These are phyloP conservation scores for Rhizoctonia solani DNA, from an alignment of 1,284 basidiomycete genomes.

Conservation along the genomic window DNA sequence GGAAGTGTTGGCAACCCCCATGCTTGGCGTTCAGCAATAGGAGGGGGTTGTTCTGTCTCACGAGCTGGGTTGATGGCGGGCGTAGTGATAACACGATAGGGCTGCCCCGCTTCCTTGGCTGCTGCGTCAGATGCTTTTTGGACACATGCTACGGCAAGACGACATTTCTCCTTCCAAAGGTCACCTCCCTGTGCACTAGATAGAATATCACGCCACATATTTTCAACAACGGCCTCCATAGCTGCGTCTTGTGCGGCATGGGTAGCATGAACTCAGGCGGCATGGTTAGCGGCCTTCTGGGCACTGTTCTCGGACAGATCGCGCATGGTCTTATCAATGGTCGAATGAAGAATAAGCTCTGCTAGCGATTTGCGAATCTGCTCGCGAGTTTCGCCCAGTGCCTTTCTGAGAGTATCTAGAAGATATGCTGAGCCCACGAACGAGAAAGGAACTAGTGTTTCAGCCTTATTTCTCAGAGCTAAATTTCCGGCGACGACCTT, in stretches of 20 bases:
- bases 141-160: neutral
- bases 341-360: conserved; percentile 5
- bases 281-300: neutral
- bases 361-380: conserved; percentile 3
- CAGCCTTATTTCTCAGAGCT: neutral
- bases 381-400: conserved; percentile 4
- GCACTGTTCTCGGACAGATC: neutral
- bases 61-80: neutral
- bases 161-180: conserved; percentile 12
- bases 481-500: neutral
- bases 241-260: conserved; percentile 20
- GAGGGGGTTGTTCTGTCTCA: neutral
- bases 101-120: neutral
- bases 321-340: neutral
- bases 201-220: conserved; percentile 18
- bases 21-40: neutral
- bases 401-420: neutral
- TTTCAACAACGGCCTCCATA: conserved; percentile 22
- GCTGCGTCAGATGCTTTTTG: conserved; percentile 13
- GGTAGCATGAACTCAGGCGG: conserved; percentile 4
- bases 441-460: neutral
- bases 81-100: neutral
- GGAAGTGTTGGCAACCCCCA: neutral
- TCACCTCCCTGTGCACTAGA: neutral
- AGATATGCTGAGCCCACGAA: neutral